Evolutionary conservation across 208 protist genomes (phyloP).

Genomic region (Trypanosoma congolense): DNA sequence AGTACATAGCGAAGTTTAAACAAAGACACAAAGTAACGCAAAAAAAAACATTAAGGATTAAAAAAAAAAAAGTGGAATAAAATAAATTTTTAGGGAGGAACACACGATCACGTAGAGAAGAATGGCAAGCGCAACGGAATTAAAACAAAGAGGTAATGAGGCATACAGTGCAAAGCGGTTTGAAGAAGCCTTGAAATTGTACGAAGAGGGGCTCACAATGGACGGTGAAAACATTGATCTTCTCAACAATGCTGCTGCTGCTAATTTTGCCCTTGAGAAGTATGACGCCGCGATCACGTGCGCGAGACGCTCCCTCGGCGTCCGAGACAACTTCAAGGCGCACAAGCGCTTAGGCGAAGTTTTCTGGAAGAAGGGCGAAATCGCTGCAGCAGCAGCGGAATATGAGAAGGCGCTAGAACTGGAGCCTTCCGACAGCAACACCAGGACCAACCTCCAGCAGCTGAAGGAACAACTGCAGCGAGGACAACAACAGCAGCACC

Average conservation of each 20-base stretch:
- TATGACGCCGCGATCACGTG: constrained; percentile 73
- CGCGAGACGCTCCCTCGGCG: constrained; percentile 41
- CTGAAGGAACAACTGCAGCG: constrained; percentile 29
- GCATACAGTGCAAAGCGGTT: constrained; percentile 68
- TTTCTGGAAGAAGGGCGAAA: constrained; percentile 52
- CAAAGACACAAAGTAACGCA: no score
- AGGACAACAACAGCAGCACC: constrained; percentile 22
- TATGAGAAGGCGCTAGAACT: constrained; percentile 46
- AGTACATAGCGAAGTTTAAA: no score
- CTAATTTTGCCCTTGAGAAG: constrained; percentile 61
- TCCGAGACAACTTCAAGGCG: constrained; percentile 64
- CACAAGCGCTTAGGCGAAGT: constrained; percentile 54
- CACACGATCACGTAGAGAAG: no score
- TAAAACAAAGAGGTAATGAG: constrained; percentile 77
- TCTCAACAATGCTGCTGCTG: constrained; percentile 88
- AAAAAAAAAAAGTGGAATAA: neutral
- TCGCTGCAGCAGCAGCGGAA: constrained; percentile 38
- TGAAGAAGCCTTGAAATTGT: constrained; percentile 69
- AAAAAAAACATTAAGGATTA: neutral
- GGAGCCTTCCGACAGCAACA: constrained; percentile 36
- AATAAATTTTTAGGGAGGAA: neutral
- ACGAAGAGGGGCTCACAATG: constrained; percentile 68
- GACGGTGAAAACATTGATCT: constrained; percentile 69
- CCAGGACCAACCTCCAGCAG: constrained; percentile 30
- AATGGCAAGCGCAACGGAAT: constrained; percentile 38